Evolutionary conservation across 768 basidiomycete species (phyloP).

Genomic region (Terana coerulea): DNA sequence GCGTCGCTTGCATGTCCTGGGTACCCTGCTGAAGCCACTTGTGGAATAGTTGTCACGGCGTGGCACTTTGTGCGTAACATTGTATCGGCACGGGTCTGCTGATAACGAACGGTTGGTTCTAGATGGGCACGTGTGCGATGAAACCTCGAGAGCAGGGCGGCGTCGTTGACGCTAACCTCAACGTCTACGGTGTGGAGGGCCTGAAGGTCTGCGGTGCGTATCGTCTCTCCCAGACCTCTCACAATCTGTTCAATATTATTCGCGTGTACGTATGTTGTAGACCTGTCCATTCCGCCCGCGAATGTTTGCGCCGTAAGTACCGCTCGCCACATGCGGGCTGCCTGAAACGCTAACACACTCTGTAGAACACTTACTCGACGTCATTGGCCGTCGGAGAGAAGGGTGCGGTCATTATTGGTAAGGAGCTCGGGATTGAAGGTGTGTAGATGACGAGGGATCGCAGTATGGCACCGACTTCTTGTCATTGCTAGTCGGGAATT

Average conservation of each 20-base stretch:
- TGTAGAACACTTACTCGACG: slow-evolving; percentile 14
- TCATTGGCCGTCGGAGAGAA: slow-evolving; percentile 14
- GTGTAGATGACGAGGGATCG: neutral
- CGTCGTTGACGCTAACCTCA: slow-evolving; percentile 56
- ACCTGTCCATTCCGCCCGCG: slow-evolving; percentile 36
- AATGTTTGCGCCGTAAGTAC: slow-evolving; percentile 33
- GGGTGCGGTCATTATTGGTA: slow-evolving; percentile 13
- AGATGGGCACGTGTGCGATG: slow-evolving; percentile 70
- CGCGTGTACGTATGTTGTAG: slow-evolving; percentile 28
- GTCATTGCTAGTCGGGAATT: no score
- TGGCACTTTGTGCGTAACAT: slow-evolving; percentile 29
- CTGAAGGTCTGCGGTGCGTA: slow-evolving; percentile 37
- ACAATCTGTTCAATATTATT: no score
- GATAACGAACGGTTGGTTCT: neutral
- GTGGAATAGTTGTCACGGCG: slow-evolving; percentile 24
- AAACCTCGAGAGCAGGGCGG: slow-evolving; percentile 56
- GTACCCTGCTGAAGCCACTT: neutral
- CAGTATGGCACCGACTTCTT: neutral
- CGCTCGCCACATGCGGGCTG: neutral
- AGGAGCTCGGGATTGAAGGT: slow-evolving; percentile 12
- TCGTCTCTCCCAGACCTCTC: neutral
- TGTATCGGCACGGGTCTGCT: neutral
- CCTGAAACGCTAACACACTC: neutral
- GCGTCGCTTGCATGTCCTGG: neutral
- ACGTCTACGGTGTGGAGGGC: slow-evolving; percentile 56